Percentiles rank a stretch among this genome's conserved stretches.
Evolutionary conservation across 108 stramenopile species (phyloP).

Genomic region (Mayamaea pseudoterrestris): DNA sequence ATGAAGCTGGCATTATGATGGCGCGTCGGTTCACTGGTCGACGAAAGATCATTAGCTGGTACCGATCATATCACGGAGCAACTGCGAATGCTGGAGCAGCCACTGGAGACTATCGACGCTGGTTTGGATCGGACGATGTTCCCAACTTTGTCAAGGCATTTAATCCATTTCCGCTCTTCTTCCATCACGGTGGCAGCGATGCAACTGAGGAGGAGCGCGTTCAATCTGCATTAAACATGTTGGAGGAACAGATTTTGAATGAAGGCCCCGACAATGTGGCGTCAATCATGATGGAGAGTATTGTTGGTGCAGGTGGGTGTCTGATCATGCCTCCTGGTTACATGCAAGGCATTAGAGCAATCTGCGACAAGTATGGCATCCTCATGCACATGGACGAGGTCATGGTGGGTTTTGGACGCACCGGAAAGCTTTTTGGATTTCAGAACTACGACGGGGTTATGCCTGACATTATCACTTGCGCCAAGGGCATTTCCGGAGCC

Average conservation of each 20-base stretch:
- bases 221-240: constrained; percentile 29
- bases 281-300: constrained; percentile 85
- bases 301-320: constrained; percentile 91
- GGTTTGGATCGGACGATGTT: constrained; percentile 24
- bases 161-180: constrained; percentile 48
- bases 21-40: constrained; percentile 72
- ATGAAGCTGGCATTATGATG: constrained; percentile 94
- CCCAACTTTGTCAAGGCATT: constrained; percentile 49
- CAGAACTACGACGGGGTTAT: constrained; percentile 78
- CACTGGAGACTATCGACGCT: constrained; percentile 68
- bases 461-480: constrained; percentile 87
- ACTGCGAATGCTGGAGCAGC: constrained; percentile 84
- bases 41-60: constrained; percentile 44
- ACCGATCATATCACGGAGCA: constrained; percentile 88
- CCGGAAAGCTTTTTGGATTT: constrained; percentile 88
- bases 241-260: constrained; percentile 57
- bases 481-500: constrained; percentile 67
- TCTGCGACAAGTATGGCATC: constrained; percentile 83
- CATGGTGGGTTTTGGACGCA: constrained; percentile 95
- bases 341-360: constrained; percentile 61
- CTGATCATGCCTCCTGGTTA: constrained; percentile 60
- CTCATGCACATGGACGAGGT: constrained; percentile 93
- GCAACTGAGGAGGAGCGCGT: constrained; percentile 29
- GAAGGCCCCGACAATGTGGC: constrained; percentile 66
- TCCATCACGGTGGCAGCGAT: constrained; percentile 23